phyloP scores from a whole-genome alignment of 768 basidiomycete genomes.

The Lactarius psammicola region DNA sequence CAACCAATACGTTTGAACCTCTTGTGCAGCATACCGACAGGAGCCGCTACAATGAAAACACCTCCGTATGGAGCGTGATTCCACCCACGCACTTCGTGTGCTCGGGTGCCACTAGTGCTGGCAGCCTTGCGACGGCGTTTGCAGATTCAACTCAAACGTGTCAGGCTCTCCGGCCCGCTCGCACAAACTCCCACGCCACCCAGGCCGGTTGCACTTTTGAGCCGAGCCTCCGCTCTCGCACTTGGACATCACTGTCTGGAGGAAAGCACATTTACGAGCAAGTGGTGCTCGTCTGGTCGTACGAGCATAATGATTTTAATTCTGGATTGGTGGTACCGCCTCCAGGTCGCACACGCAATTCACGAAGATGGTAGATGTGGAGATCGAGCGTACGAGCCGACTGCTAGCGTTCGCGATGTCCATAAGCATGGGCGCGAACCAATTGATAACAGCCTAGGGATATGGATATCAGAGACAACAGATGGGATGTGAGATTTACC shows the following conservation, averaged over 20 bases:
- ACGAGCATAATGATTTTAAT: conserved; percentile 54
- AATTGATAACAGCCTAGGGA: conserved; percentile 44
- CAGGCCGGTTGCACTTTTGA: conserved; percentile 39
- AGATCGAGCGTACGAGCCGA: conserved; percentile 53
- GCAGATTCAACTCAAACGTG: conserved; percentile 65
- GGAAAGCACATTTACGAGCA: conserved; percentile 45
- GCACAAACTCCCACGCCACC: conserved; percentile 78
- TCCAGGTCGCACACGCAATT: conserved; percentile 75
- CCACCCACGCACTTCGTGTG: conserved; percentile 52
- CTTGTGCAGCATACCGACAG: not conserved
- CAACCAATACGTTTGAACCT: no score
- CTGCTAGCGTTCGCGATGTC: conserved; percentile 45
- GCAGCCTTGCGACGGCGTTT: conserved; percentile 72
- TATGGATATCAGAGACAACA: not conserved
- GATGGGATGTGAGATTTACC: conserved; percentile 30
- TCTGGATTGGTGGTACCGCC: conserved; percentile 61
- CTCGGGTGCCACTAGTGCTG: no score
- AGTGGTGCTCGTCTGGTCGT: conserved; percentile 49
- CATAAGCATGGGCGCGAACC: conserved; percentile 50
- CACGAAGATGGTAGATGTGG: conserved; percentile 70
- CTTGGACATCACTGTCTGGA: conserved; percentile 33
- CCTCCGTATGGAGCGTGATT: conserved; percentile 73
- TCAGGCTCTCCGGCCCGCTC: conserved; percentile 74
- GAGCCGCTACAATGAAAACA: conserved; percentile 49
- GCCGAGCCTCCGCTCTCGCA: conserved; percentile 29